These are phyloP conservation scores for Rhododendron ferrugineum DNA, from an alignment of 148 eudicot genomes.

Conservation along the genomic window DNA sequence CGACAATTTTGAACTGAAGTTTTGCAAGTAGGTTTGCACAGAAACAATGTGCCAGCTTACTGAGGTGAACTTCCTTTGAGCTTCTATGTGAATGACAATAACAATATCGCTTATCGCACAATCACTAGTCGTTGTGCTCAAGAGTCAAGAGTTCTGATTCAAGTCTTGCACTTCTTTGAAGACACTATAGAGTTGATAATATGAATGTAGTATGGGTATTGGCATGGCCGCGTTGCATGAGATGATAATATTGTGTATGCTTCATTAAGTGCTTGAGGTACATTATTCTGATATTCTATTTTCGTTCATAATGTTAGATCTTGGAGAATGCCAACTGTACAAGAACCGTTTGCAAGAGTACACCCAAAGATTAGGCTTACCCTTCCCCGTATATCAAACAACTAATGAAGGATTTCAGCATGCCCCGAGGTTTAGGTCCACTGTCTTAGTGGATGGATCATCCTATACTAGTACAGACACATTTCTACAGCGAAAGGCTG, in stretches of 20 bases:
- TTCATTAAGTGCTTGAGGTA: background rate
- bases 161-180: background rate
- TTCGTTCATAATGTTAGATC: conserved; percentile 11
- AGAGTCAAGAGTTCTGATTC: background rate
- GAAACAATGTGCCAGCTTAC: background rate
- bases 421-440: conserved; percentile 34
- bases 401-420: conserved; percentile 25
- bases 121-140: background rate
- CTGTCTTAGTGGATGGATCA: conserved; percentile 49
- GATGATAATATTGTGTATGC: background rate
- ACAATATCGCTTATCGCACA: too few relatives aligned
- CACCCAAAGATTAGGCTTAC: conserved; percentile 26
- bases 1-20: background rate
- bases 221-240: background rate
- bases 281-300: background rate
- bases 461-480: conserved; percentile 23
- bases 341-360: conserved; percentile 38
- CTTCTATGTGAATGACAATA: background rate
- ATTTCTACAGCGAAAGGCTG: conserved; percentile 31
- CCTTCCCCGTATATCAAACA: conserved; percentile 41
- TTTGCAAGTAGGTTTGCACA: background rate
- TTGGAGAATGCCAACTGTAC: conserved; percentile 14
- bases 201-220: background rate
- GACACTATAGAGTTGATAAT: background rate
- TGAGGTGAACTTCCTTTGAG: background rate